Percentiles rank a stretch among this genome's conserved stretches.
Conservation (phyloP, 2,329 filamentous ascomycete genomes). For the Fusarium xyrophilum region DNA sequence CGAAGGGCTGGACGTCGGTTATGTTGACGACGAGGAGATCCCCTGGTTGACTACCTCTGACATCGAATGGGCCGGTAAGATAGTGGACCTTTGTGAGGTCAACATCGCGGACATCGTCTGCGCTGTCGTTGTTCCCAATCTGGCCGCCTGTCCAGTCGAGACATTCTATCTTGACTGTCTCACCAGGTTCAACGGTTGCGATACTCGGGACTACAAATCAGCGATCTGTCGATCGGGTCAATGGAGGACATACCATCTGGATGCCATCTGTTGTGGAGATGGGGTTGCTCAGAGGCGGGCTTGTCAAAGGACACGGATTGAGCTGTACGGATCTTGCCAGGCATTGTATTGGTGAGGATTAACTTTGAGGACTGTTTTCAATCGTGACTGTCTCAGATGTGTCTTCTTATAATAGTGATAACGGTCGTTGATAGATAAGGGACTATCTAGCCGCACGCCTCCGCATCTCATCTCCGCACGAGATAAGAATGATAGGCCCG, state of each 20-base stretch:
- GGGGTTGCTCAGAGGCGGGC: constrained; percentile 38
- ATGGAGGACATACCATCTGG: constrained; percentile 72
- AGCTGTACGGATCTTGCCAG: constrained; percentile 37
- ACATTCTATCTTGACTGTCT: constrained; percentile 93
- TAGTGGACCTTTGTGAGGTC: constrained; percentile 88
- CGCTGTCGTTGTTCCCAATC: constrained; percentile 86
- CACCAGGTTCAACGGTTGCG: constrained; percentile 77
- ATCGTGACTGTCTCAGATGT: neutral
- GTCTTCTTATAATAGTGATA: neutral
- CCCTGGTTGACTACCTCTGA: constrained; percentile 83
- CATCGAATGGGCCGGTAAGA: constrained; percentile 86
- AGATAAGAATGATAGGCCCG: constrained; percentile 29
- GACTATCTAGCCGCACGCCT: constrained; percentile 13
- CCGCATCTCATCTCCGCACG: constrained; percentile 19
- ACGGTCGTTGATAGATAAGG: neutral
- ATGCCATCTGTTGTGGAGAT: constrained; percentile 79
- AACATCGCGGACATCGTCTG: constrained; percentile 85
- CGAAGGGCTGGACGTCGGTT: constrained; percentile 88
- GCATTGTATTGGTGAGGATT: constrained; percentile 17
- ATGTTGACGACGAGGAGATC: constrained; percentile 89
- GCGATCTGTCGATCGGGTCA: neutral
- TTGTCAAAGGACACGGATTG: constrained; percentile 39
- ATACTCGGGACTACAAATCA: constrained; percentile 69
- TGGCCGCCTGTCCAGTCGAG: constrained; percentile 86
- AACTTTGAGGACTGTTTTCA: neutral